A percentile compares a stretch with the other conserved stretches of the same genome.
These are phyloP conservation scores for Agaricus subrufescens DNA, from an alignment of 768 basidiomycete genomes.

Conservation along the genomic window DNA sequence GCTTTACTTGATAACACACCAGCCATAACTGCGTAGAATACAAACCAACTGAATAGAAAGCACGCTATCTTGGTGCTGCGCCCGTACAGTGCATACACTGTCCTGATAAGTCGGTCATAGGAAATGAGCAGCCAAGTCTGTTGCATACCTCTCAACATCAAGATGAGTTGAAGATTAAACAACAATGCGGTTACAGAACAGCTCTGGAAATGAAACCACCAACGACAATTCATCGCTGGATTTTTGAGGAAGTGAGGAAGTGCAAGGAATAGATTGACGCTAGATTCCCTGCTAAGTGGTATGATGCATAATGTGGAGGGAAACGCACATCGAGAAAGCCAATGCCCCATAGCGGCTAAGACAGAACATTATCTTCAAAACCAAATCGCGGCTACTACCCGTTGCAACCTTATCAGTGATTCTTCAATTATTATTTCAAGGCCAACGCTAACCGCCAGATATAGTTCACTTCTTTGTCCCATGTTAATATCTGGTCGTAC, in stretches of 20 bases:
- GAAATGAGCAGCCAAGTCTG: not conserved
- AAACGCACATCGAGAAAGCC: not conserved
- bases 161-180: not conserved
- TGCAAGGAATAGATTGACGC: not conserved
- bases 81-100: not conserved
- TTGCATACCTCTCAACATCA: not conserved
- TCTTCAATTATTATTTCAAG: not conserved
- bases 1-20: not conserved
- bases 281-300: not conserved
- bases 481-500: conserved; percentile 2
- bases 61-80: not conserved
- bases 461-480: conserved; percentile 1
- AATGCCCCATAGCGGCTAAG: not conserved
- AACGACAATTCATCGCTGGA: not conserved
- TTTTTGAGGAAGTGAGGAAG: not conserved
- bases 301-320: not conserved
- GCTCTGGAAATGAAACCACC: not conserved
- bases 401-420: too few relatives aligned
- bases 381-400: not conserved
- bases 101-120: not conserved
- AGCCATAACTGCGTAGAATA: not conserved
- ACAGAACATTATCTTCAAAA: not conserved
- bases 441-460: not conserved
- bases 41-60: not conserved
- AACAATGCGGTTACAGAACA: not conserved